Conservation (phyloP, 139 green algal species). For the Chlorokybus atmophyticus region DNA sequence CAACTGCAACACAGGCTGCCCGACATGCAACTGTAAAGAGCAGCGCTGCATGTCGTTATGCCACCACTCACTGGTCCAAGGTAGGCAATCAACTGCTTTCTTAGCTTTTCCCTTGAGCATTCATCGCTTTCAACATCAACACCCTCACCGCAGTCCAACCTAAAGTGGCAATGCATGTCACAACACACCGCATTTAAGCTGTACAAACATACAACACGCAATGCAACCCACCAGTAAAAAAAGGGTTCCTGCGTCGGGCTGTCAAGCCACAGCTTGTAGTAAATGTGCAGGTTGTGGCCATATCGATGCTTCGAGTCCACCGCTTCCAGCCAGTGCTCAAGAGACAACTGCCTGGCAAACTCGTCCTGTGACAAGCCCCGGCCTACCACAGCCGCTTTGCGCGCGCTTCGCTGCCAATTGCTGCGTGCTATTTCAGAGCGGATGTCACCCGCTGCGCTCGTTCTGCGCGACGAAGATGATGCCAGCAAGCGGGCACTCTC, state of each 20-base stretch:
- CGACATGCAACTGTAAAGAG: too few species aligned
- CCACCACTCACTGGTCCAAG: constrained; percentile 13
- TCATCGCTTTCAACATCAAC: constrained; percentile 31
- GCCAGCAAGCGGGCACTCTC: too few species aligned
- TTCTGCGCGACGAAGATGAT: too few species aligned
- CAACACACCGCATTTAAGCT: background rate
- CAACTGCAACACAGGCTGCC: too few species aligned
- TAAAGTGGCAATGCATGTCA: background rate
- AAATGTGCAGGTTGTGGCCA: constrained; percentile 43
- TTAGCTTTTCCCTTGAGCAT: constrained; percentile 32
- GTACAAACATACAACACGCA: background rate
- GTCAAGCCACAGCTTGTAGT: constrained; percentile 38
- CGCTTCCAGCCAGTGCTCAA: constrained; percentile 46
- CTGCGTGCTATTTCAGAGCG: too few species aligned
- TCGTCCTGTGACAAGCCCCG: too few species aligned
- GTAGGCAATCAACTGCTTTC: constrained; percentile 40
- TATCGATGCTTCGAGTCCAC: constrained; percentile 48
- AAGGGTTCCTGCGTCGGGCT: constrained; percentile 9
- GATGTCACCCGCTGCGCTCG: too few species aligned
- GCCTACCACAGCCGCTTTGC: too few species aligned
- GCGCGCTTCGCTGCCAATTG: too few species aligned
- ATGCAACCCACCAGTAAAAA: constrained; percentile 21
- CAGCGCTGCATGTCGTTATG: constrained; percentile 30
- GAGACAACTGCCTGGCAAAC: background rate
- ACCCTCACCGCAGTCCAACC: constrained; percentile 37